Evolutionary conservation across 257 asterid species (phyloP).

Genomic region (Fraxinus excelsior): DNA sequence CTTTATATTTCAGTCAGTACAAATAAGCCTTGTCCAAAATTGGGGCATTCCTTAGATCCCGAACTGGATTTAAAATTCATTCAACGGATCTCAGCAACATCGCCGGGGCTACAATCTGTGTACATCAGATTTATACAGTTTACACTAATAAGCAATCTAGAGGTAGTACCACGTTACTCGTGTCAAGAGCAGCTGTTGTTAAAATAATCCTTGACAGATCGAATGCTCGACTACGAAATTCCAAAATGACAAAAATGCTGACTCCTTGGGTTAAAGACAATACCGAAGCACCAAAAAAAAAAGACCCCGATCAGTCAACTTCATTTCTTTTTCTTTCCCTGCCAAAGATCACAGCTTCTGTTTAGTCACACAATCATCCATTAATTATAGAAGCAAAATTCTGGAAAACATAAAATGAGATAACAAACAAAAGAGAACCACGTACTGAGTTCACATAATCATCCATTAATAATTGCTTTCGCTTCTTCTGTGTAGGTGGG

Average conservation of each 20-base stretch:
- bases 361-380: not conserved
- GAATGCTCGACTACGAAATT: not conserved
- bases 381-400: not conserved
- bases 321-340: constrained; percentile 82
- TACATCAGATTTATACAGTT: not conserved
- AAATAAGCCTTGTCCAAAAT: not conserved
- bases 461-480: constrained; percentile 74
- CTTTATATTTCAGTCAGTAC: not conserved
- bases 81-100: not conserved
- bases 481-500: constrained; percentile 75
- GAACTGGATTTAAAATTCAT: not conserved
- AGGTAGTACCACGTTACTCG: not conserved
- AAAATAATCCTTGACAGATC: not conserved
- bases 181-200: not conserved
- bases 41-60: not conserved
- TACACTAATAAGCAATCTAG: not conserved
- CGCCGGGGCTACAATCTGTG: not conserved
- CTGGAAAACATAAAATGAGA: not conserved
- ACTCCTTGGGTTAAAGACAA: not conserved
- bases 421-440: not conserved
- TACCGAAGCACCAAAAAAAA: not conserved
- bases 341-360: constrained; percentile 12
- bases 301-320: not conserved
- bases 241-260: not conserved
- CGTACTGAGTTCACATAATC: constrained; percentile 75